Percentiles rank a stretch among this genome's conserved stretches.
phyloP scores from a whole-genome alignment of 179 eudicot genomes.

The Corrigiola litoralis region DNA sequence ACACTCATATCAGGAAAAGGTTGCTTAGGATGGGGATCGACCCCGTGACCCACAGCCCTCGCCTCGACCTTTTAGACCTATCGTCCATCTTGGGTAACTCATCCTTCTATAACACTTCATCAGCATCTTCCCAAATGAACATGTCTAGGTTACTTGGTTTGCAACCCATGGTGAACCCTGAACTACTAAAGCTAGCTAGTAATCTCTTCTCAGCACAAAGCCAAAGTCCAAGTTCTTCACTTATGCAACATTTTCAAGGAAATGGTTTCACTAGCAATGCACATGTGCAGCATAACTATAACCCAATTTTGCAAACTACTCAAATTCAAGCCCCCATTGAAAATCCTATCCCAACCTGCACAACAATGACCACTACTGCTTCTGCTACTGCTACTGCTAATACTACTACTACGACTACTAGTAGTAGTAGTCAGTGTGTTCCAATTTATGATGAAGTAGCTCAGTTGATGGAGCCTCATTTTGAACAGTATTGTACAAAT shows the following conservation, averaged over 20 bases:
- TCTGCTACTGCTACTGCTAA: neutral
- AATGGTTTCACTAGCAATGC: slow-evolving; percentile 7
- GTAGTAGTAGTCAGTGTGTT: slow-evolving; percentile 4
- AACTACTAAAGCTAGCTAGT: slow-evolving; percentile 49
- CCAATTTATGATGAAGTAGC: slow-evolving; percentile 26
- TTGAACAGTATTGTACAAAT: slow-evolving; percentile 35
- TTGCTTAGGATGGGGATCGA: slow-evolving; percentile 90
- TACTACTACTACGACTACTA: neutral
- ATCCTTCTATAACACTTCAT: slow-evolving; percentile 29
- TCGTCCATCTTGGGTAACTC: slow-evolving; percentile 57
- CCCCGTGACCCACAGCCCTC: slow-evolving; percentile 87
- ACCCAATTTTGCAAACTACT: slow-evolving; percentile 29
- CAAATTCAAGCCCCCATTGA: slow-evolving; percentile 36
- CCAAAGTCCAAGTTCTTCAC: slow-evolving; percentile 30
- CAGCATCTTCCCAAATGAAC: slow-evolving; percentile 39
- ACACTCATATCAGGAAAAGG: slow-evolving; percentile 74
- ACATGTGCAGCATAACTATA: slow-evolving; percentile 21
- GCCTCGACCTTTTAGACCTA: slow-evolving; percentile 78
- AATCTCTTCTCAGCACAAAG: slow-evolving; percentile 40
- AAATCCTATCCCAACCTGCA: slow-evolving; percentile 20
- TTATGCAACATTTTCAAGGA: slow-evolving; percentile 30
- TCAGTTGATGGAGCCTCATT: slow-evolving; percentile 36
- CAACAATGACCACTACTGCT: slow-evolving; percentile 24
- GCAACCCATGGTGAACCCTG: slow-evolving; percentile 48
- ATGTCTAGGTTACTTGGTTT: slow-evolving; percentile 46